Evolutionary conservation across 1,284 basidiomycete genomes (phyloP).

Genomic region (Fistulina hepatica): DNA sequence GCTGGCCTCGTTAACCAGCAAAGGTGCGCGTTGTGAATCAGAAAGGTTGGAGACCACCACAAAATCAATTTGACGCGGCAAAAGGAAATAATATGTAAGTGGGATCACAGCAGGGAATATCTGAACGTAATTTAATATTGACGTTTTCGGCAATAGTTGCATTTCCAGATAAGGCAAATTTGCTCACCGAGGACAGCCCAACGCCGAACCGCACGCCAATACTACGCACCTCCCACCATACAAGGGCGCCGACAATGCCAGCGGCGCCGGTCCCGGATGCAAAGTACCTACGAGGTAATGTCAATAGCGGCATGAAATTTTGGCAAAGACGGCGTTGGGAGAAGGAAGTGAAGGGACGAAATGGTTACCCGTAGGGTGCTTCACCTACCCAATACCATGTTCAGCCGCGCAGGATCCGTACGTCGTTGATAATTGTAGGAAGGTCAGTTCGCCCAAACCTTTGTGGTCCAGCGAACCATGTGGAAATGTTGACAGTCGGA

Average conservation of each 20-base stretch:
- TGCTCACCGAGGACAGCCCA: conserved; percentile 62
- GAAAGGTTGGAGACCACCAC: no score
- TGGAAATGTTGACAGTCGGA: neutral
- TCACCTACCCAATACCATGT: conserved; percentile 53
- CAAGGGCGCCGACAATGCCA: conserved; percentile 81
- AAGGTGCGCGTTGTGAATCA: no score
- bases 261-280: conserved; percentile 91
- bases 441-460: conserved; percentile 92
- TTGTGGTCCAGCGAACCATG: conserved; percentile 2
- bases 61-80: no score
- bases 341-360: neutral
- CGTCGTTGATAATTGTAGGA: conserved; percentile 86
- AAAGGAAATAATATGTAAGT: conserved; percentile 60
- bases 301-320: no score
- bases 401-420: conserved; percentile 62
- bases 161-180: conserved; percentile 2
- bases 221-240: conserved; percentile 91
- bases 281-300: conserved; percentile 74
- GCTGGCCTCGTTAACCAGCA: no score
- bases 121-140: conserved; percentile 32
- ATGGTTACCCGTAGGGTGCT: neutral
- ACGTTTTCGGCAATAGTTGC: conserved; percentile 6
- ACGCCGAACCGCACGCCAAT: conserved; percentile 81
- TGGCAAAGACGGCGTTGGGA: no score
- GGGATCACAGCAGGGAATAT: conserved; percentile 71